Evolutionary conservation across 352 stramenopile genomes (phyloP), one percentile per base, ranked within the genome.

Genomic region (Globisporangium canariense): DNA sequence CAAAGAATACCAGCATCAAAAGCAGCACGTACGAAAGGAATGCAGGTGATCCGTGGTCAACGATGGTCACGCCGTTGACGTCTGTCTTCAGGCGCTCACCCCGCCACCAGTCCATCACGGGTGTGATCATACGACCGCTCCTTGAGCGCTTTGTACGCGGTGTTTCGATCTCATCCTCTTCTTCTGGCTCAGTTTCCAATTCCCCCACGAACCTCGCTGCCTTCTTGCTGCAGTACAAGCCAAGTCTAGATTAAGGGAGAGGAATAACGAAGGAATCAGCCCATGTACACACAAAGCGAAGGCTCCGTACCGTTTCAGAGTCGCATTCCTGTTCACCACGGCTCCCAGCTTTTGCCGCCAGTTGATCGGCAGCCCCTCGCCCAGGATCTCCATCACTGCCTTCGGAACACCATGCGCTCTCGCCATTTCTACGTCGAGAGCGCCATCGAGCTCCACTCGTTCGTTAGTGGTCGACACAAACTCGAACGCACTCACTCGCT

Each of bases 41-140:
- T 2, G 70, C 60, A 0, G 70, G 70, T 0, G 70, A 77, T 18
- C 70, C 65, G 25, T 30, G 38, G 16, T 72, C 56, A 16, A 78
- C 68, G 40, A 66, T 55, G 1, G 66, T 65, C 18, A 71, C 66
- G 38, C 67, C 70, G 28, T 69, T 60, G 6, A 58, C 62, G 38
- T 68, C 57, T 2, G 66, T 67, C 34, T 61, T 63, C 4, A 67
- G 56, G 8, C 63, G 66, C 45, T 83, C 75, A 46, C 70, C 72
- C 32, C 73, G 76, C 76, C 77, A 83, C 77, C 77, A 86, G 28
- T 81, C 76, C 73, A 86, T 78, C 58, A 78, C 62, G 0, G 74
- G 74, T 2, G 67, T 78, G 32, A 80, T 55, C 22, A 50, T 25
- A 3, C 66, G 62, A 2, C 67, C 63, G 32, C 74, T 73, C 11